Evolutionary conservation across 345 rosid genomes (phyloP).

Genomic region (Boechera retrofracta): DNA sequence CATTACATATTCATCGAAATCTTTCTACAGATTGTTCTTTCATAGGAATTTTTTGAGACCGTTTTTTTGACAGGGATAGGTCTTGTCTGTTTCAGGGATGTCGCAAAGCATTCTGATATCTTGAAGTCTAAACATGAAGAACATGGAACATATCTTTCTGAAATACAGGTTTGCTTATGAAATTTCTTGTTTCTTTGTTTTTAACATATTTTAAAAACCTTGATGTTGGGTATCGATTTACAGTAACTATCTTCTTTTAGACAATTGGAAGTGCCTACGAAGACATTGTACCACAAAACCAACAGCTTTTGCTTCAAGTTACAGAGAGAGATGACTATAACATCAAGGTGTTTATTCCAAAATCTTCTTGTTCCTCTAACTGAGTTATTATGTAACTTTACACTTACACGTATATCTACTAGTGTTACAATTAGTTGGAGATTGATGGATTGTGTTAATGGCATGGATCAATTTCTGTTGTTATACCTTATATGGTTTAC

Average conservation of each 20-base stretch:
- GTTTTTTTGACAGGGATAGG: slow-evolving; percentile 5
- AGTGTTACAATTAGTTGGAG: slow-evolving; percentile 8
- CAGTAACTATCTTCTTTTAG: slow-evolving; percentile 58
- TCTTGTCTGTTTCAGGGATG: slow-evolving; percentile 62
- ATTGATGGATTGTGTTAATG: slow-evolving; percentile 9
- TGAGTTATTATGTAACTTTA: neutral
- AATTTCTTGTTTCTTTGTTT: slow-evolving; percentile 24
- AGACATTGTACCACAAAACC: slow-evolving; percentile 96
- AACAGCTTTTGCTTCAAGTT: slow-evolving; percentile 89
- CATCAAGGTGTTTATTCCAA: slow-evolving; percentile 68
- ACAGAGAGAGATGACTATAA: slow-evolving; percentile 99
- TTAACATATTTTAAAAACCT: slow-evolving; percentile 20
- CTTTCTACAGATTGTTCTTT: neutral
- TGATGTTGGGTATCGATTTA: slow-evolving; percentile 40
- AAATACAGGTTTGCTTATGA: slow-evolving; percentile 76
- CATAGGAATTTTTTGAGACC: neutral
- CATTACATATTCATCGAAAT: slow-evolving; percentile 5
- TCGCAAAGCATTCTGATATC: slow-evolving; percentile 61
- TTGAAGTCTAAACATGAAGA: slow-evolving; percentile 89
- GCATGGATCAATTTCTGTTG: slow-evolving; percentile 3
- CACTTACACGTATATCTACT: neutral
- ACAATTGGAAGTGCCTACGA: slow-evolving; percentile 92
- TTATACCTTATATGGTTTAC: slow-evolving; percentile 2
- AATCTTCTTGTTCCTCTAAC: slow-evolving; percentile 22
- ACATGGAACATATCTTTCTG: slow-evolving; percentile 87